phyloP scores from a whole-genome alignment of 768 basidiomycete genomes.

The Pulveroboletus frians region DNA sequence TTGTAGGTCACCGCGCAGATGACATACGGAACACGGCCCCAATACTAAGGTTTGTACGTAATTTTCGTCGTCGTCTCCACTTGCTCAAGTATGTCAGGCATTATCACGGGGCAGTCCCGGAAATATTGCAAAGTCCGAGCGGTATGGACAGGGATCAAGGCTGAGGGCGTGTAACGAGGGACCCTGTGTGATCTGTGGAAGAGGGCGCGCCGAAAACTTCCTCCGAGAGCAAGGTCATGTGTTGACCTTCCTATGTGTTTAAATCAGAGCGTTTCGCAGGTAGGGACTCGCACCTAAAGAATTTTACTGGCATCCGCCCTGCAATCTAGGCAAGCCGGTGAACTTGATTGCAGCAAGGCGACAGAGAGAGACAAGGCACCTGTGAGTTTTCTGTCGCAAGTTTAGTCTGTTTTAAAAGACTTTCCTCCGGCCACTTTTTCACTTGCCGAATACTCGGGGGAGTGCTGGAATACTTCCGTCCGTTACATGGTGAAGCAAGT shows the following conservation, averaged over 20 bases:
- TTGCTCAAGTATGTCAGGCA: constrained; percentile 75
- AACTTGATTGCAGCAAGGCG: neutral
- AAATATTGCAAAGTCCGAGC: constrained; percentile 59
- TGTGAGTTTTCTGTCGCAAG: constrained; percentile 42
- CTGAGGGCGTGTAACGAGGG: constrained; percentile 63
- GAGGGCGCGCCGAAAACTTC: constrained; percentile 73
- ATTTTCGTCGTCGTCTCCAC: constrained; percentile 84
- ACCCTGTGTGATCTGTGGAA: constrained; percentile 42
- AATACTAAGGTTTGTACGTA: constrained; percentile 91
- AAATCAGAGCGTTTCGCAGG: constrained; percentile 39
- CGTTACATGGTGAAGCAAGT: constrained; percentile 36
- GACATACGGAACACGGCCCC: constrained; percentile 90
- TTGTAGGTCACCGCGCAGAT: constrained; percentile 64
- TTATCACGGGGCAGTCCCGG: constrained; percentile 55
- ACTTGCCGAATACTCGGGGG: constrained; percentile 61
- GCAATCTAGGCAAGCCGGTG: constrained; percentile 43
- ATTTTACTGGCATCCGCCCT: constrained; percentile 71
- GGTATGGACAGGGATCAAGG: constrained; percentile 58
- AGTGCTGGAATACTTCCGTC: constrained; percentile 76
- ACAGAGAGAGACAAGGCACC: constrained; percentile 29
- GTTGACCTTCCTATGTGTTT: constrained; percentile 53
- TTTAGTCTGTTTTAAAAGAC: constrained; percentile 12
- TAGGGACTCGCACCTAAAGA: constrained; percentile 61
- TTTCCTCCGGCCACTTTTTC: constrained; percentile 46
- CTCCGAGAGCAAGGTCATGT: constrained; percentile 75